phyloP scores from a whole-genome alignment of 441 rosid genomes.

The Populus hybrid region DNA sequence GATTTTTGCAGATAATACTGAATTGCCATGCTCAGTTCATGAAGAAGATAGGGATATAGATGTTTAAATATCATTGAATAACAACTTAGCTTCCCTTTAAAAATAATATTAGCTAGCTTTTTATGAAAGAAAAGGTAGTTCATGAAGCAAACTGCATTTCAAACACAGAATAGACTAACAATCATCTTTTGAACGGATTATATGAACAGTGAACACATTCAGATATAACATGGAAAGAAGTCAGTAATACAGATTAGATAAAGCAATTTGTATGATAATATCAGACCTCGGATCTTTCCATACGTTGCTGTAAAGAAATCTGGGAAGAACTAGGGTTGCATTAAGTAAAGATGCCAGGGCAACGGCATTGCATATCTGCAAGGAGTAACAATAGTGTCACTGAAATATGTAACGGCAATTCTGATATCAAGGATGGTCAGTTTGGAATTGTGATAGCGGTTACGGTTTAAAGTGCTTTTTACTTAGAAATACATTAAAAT shows the following conservation, averaged over 20 bases:
- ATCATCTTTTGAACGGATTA: neutral
- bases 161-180: neutral
- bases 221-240: neutral
- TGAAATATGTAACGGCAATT: constrained; percentile 6
- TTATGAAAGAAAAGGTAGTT: neutral
- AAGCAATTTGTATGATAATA: constrained; percentile 4
- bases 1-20: neutral
- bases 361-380: constrained; percentile 90
- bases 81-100: neutral
- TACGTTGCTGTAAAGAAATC: constrained; percentile 90
- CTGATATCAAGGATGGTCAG: neutral
- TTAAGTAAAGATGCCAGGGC: constrained; percentile 77
- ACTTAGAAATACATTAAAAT: no score
- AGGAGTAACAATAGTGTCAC: constrained; percentile 6
- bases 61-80: neutral
- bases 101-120: neutral
- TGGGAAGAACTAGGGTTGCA: constrained; percentile 74
- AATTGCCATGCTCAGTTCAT: neutral
- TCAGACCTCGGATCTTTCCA: constrained; percentile 93
- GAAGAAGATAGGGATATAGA: neutral
- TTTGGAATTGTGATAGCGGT: no score
- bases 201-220: neutral
- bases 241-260: neutral
- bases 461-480: no score
- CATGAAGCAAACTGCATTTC: neutral